Evolutionary conservation across 108 stramenopile genomes (phyloP), one percentile per base, ranked within the genome.

Genomic region (Stephanodiscus triporus): DNA sequence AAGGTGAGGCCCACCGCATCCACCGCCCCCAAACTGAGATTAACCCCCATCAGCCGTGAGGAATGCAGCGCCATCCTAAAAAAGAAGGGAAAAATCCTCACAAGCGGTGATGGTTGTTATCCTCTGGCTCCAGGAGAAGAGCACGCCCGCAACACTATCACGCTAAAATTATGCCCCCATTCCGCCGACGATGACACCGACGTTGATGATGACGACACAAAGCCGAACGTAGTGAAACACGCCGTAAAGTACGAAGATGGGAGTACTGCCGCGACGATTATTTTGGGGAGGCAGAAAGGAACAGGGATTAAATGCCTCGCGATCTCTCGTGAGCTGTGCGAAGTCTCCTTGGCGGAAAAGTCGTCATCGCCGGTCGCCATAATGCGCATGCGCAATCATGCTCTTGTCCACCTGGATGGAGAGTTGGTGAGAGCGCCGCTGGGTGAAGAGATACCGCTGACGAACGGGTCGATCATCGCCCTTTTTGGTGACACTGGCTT

Each of bases 311-410:
- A 47, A 34, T 63, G 63, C 30, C 36, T 32, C 32, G 29, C 48
- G 11, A 57, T 77, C 13, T 77, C 77, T 17, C 26, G 77, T 23
- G 77, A 64, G 10, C 43, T 77, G 0, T 77, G 77, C 30, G 77
- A 77, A 19, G 69, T 77, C 8, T 70, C 77, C 4, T 37, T 77
- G 43, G 17, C 58, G 55, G 29, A 5, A 24, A 57, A 57, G 6
- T 13, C 30, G 26, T 30, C 29, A 14, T 32, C 56, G 4, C 14
- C 13, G 9, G 19, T 42, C 22, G 70, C 70, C 6, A 63, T 20
- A 22, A 54, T 77, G n/a, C 58, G 62, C 55, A 77, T 77, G 77
- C 61, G 77, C 29, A 77, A 77, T 53, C 30, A 63, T 0, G 56
- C 63, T 61, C 7, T n/a, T 10, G 60, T 61, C 36, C 37, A 61